A percentile compares a stretch with the other conserved stretches of the same genome.
These are phyloP conservation scores for Solanum tacnaense DNA, from an alignment of 257 asterid genomes.

Conservation along the genomic window DNA sequence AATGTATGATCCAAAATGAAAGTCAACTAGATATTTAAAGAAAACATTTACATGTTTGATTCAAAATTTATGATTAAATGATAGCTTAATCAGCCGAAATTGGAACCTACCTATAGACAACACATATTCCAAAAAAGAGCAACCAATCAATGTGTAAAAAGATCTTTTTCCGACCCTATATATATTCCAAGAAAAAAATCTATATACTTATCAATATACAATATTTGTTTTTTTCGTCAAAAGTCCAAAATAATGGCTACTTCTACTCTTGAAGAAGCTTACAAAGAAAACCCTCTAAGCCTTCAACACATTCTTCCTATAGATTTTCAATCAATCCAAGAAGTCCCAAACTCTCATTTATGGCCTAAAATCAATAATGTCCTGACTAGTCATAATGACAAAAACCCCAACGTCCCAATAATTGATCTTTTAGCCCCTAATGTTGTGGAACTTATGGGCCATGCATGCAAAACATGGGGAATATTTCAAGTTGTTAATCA, in stretches of 20 bases:
- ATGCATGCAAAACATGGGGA: slow-evolving; percentile 61
- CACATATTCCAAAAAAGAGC: neutral
- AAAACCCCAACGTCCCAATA: slow-evolving; percentile 10
- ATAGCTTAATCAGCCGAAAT: neutral
- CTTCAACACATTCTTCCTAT: neutral
- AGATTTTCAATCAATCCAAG: neutral
- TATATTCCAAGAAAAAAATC: neutral
- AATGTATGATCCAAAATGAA: neutral
- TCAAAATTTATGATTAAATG: neutral
- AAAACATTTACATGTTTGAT: too few relatives aligned
- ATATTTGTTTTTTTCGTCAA: neutral
- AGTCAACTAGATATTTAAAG: neutral
- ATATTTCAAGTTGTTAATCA: slow-evolving; percentile 52
- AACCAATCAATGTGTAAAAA: neutral
- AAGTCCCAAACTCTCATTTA: neutral
- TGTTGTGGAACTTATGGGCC: slow-evolving; percentile 32
- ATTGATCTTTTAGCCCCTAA: slow-evolving; percentile 38
- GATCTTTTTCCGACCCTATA: neutral
- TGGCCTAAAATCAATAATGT: neutral
- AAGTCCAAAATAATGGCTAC: slow-evolving; percentile 1
- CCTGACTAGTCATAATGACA: neutral
- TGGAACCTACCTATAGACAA: neutral
- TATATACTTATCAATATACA: neutral
- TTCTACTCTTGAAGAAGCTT: slow-evolving; percentile 48
- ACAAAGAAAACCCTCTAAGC: slow-evolving; percentile 25